Base-by-base conservation (phyloP, 306 rosid genomes). In the cucumber (Cucumis sativus) region DNA sequence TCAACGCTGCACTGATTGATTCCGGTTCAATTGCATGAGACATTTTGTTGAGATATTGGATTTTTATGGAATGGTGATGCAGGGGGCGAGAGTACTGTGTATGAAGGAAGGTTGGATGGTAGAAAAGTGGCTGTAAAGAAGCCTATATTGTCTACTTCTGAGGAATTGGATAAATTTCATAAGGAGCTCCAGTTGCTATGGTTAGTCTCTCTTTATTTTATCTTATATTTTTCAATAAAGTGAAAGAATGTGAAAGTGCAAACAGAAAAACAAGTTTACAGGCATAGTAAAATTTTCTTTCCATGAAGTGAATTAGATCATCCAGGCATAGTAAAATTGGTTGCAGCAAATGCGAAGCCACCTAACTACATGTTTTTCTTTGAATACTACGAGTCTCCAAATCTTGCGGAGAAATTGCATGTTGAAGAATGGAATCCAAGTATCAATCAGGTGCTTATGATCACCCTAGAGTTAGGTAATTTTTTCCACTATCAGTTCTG, bases 51-150 rank as follows among this genome's bases (percentile, higher is more conserved):
- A 68, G 12, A 45, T 13, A 47, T 14, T 23, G 6, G 39, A 30
- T 64, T 6, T 64, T 6, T 51, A 17, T 25, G 33, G 5, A 14
- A 21, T 73, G 56, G 8, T 30, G 2, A 28, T 37, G 54, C 61
- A 93, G 98, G 98, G 60, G 97, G 90, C 17, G 97, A 90, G 83
- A 92, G 98, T 87, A 83, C 86, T 80, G 98, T 95, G 20, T 92
- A 88, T 74, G 93, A 89, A 86, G 98, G 93, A 62, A 84, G 82
- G 33, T 81, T 95, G 88, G 83, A 88, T 79, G 98, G 89, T 4
- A 75, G 76, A 75, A 89, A 80, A 80, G 96, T 92, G 74, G 98
- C 98, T 43, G 90, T 92, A 55, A 92, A 92, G 89, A 95, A 89
- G 83, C 98, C 98, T 40, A 79, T 87, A 49, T 82, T 90, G 82